Evolutionary conservation across 495 filamentous ascomycete genomes (phyloP).

Genomic region (Neurospora tetrasperma): DNA sequence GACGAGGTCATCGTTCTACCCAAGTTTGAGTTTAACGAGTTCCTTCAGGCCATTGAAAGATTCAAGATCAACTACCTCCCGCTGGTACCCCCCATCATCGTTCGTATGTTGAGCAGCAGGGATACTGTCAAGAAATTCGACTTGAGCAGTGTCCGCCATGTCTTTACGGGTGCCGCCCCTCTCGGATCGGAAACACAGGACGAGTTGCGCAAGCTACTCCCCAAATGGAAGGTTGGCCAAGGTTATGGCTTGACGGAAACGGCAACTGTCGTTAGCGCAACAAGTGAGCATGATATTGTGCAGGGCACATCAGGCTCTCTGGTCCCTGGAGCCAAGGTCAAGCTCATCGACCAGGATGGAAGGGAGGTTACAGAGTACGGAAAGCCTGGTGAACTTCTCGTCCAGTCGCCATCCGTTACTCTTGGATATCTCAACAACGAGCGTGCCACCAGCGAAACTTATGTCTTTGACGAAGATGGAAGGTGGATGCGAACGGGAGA

Average conservation of each 20-base stretch:
- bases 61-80: slow-evolving; percentile 63
- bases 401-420: slow-evolving; percentile 66
- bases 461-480: slow-evolving; percentile 55
- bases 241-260: slow-evolving; percentile 86
- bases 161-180: slow-evolving; percentile 80
- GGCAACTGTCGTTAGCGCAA: slow-evolving; percentile 59
- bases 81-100: slow-evolving; percentile 78
- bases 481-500: slow-evolving; percentile 83
- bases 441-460: slow-evolving; percentile 72
- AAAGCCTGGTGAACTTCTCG: slow-evolving; percentile 68
- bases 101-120: slow-evolving; percentile 62
- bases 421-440: slow-evolving; percentile 81
- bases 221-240: slow-evolving; percentile 59
- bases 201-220: slow-evolving; percentile 54
- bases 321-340: slow-evolving; percentile 54
- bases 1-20: slow-evolving; percentile 74
- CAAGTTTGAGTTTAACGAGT: slow-evolving; percentile 64
- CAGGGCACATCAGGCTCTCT: slow-evolving; percentile 67
- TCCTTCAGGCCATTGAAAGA: slow-evolving; percentile 56
- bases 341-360: slow-evolving; percentile 63
- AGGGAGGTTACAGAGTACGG: slow-evolving; percentile 66
- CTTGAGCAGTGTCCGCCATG: slow-evolving; percentile 51
- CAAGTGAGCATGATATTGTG: slow-evolving; percentile 55
- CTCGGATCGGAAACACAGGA: slow-evolving; percentile 68
- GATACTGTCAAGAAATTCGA: slow-evolving; percentile 59